Evolutionary conservation across 768 basidiomycete species (phyloP), one percentile per base, ranked within the genome.

Genomic region (Kwoniella dejecticola): DNA sequence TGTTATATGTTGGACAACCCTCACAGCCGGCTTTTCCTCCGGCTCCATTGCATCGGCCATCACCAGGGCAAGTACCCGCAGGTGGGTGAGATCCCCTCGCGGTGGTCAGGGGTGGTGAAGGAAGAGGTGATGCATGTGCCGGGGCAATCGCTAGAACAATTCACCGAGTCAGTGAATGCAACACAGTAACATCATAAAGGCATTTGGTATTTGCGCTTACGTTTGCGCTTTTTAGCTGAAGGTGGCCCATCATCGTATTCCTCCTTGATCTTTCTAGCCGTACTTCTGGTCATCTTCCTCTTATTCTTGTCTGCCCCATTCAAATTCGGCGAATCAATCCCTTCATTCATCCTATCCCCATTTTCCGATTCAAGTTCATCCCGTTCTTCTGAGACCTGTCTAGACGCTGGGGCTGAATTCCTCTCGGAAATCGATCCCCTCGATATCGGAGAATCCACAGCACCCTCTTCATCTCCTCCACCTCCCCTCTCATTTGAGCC

Each of bases 1-100:
- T 99, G 83, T 97, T 99, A 81, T 87, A 92, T 30, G 95, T 94
- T 12, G 96, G 96, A 79, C 96, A 99, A 45, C 96, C 96, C 66
- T 88, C 85, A 79, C 96, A 99, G 64, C 90, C 88, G 62, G 86
- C 86, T 67, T 91, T 87, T 54, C 96, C 96, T 71, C 96, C 96
- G 12, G 91, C 94, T 67, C 96, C 96, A 80, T 99, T 91, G 81
- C 96, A 99, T 69, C 90, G 85, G 31, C 96, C 96, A 81, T 97
- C 96, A 59, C 96, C 96, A 3, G 96, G 96, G 80, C 96, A 99
- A n/a, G 94, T 94, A 1, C 81, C 81, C 1, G 72, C 65, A 2
- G 71, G 61, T 0, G 79, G 78, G 30, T 63, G 68, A 31, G 36
- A 15, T 15, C 38, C 30, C n/a, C 31, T 47, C 19, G 41, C 60